Evolutionary conservation across 2,329 filamentous ascomycete species (phyloP), one percentile per base, ranked within the genome.

Genomic region (Ascochyta fabae): DNA sequence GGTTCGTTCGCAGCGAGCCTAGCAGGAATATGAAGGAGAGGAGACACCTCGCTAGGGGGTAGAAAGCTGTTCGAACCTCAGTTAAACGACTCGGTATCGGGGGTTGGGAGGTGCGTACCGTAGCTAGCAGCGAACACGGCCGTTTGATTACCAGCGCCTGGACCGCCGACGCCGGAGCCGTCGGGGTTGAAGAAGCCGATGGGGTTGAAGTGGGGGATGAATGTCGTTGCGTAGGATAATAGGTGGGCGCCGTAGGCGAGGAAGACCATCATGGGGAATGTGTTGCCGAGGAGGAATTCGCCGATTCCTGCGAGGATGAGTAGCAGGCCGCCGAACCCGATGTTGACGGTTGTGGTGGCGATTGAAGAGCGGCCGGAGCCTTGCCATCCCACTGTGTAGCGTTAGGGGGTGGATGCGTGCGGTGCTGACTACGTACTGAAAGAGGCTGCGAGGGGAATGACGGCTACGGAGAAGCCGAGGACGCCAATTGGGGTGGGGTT

Each of bases 191-290:
- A 64, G 46, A 51, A 62, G 3, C 59, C 61, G 29, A 60, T 35
- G 3, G 56, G 47, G 26, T 62, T 62, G 44, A 48, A 64, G 34
- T 29, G 55, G 2, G 59, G 59, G 16, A 62, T 57, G 44, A 60
- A 60, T 1, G 59, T 61, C 2, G 61, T 64, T 3, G 56, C 61
- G 29, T 45, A 64, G 4, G 61, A 34, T 13, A 64, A 10, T 43
- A 64, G 53, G 36, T 64, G 56, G 2, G 61, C 59, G 3, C 61
- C 61, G 35, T 64, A 64, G 8, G 56, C 52, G 10, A 64, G 47
- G 39, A 64, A 64, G 10, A 62, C 61, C 33, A 62, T 57, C 61
- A 62, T 62, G 13, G 61, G 51, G 15, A 60, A 64, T 3, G 53
- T 64, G 44, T 62, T 60, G 15, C 56, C 56, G 4, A 59, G 59